Evolutionary conservation across 345 rosid species (phyloP).

Genomic region (Populus pruinosa): DNA sequence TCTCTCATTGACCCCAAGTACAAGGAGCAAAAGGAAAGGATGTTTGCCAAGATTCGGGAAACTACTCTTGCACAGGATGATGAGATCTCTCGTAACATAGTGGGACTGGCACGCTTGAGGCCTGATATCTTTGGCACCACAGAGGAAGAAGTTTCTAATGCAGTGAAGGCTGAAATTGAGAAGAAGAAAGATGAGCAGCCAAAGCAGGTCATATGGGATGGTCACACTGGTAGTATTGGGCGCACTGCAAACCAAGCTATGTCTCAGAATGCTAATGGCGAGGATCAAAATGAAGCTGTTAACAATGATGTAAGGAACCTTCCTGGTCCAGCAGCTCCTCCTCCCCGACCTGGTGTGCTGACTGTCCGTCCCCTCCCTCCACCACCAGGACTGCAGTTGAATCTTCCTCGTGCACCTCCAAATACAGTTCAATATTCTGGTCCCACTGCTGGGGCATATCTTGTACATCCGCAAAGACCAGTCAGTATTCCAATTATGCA

Average conservation of each 20-base stretch:
- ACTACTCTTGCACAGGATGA: conserved; percentile 92
- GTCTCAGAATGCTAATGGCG: conserved; percentile 57
- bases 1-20: conserved; percentile 90
- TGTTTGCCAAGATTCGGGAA: conserved; percentile 91
- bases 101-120: conserved; percentile 78
- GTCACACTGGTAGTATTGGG: conserved; percentile 88
- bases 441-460: conserved; percentile 40
- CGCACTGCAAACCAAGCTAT: conserved; percentile 87
- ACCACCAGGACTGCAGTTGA: conserved; percentile 74
- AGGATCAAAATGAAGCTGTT: conserved; percentile 49
- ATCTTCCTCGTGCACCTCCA: conserved; percentile 72
- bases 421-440: conserved; percentile 44
- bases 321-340: conserved; percentile 86
- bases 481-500: conserved; percentile 61
- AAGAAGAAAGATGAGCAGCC: conserved; percentile 93
- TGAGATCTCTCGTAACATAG: conserved; percentile 82
- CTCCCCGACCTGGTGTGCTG: conserved; percentile 70
- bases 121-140: conserved; percentile 96
- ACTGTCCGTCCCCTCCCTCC: conserved; percentile 74
- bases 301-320: conserved; percentile 44
- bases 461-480: conserved; percentile 57
- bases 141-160: conserved; percentile 93
- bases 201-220: conserved; percentile 92
- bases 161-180: conserved; percentile 90
- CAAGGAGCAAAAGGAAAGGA: conserved; percentile 90